These are phyloP conservation scores for Chloranthus sessilifolius DNA, from an alignment of 164 flowering plant species.

Conservation along the genomic window DNA sequence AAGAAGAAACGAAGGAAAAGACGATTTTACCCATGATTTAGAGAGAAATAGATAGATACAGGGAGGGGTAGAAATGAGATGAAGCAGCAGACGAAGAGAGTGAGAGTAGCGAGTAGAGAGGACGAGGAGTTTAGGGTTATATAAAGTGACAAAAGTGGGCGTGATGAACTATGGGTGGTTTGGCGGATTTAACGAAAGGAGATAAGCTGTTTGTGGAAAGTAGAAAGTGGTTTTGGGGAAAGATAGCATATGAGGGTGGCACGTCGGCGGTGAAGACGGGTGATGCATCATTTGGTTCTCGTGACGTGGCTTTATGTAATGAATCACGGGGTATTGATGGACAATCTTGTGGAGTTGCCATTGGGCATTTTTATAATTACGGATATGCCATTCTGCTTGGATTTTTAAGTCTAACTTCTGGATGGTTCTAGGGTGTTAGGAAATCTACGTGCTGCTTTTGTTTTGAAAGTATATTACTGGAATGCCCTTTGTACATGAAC, in stretches of 20 bases:
- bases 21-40: conserved; percentile 13
- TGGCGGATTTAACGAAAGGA: background rate
- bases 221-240: background rate
- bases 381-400: background rate
- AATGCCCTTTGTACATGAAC: too few species aligned
- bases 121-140: background rate
- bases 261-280: background rate
- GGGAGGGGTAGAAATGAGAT: conserved; percentile 2
- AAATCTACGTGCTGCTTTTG: background rate
- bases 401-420: too few species aligned
- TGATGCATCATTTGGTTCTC: background rate
- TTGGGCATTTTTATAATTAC: too few species aligned
- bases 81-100: background rate
- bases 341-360: too few species aligned
- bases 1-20: background rate
- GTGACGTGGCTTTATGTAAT: conserved; percentile 3
- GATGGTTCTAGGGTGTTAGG: too few species aligned
- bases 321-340: too few species aligned
- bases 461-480: too few species aligned
- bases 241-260: background rate
- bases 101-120: background rate
- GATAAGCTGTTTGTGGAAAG: background rate
- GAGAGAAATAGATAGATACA: background rate
- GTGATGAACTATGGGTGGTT: background rate
- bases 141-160: background rate